Evolutionary conservation across 2,329 filamentous ascomycete species (phyloP), one percentile per base, ranked within the genome.

Genomic region (Ceratocystis smalleyi): DNA sequence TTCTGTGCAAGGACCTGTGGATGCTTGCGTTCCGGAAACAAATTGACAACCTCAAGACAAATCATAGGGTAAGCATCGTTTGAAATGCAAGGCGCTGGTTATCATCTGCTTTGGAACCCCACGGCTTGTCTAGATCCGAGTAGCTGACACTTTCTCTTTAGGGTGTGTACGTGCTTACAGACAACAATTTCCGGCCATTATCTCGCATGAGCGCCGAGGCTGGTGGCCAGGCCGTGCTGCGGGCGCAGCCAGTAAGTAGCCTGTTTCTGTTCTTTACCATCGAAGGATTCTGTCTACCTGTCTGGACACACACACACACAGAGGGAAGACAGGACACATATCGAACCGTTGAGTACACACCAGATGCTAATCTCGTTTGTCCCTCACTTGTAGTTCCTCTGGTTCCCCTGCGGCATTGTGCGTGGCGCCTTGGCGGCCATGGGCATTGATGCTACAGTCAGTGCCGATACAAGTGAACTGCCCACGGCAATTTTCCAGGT

Each of bases 1-100:
- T 99, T 72, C 80, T 99, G 61, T 99, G 94, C 82, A 99, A 99
- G 78, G 94, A 99, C 74, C 80, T 99, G 55, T 99, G 94, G 94
- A 91, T 85, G 43, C 80, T 97, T 22, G 83, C 96, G 17, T 99
- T 96, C 75, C 83, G 89, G 73, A 99, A 99, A 76, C 95, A 97
- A 74, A 89, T 99, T 71, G 94, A 99, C 75, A 99, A 99, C 73
- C 80, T 99, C 59, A 99, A 99, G 77, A 99, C 94, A 7, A 99
- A 99, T 72, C 94, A 99, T 73, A 80, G 94, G 70, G 87, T 90
- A 77, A 19, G 79, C 24, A 27, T 12, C 22, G 12, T 69, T 27
- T 54, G 22, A 40, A 12, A 27, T 27, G 7, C 40, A 30, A 22
- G 59, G 22, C 19, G 22, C 27, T 59, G 45, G 47, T 8, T 19